These are phyloP conservation scores for Coriolopsis trogii DNA, from an alignment of 1,284 basidiomycete genomes.

Conservation along the genomic window DNA sequence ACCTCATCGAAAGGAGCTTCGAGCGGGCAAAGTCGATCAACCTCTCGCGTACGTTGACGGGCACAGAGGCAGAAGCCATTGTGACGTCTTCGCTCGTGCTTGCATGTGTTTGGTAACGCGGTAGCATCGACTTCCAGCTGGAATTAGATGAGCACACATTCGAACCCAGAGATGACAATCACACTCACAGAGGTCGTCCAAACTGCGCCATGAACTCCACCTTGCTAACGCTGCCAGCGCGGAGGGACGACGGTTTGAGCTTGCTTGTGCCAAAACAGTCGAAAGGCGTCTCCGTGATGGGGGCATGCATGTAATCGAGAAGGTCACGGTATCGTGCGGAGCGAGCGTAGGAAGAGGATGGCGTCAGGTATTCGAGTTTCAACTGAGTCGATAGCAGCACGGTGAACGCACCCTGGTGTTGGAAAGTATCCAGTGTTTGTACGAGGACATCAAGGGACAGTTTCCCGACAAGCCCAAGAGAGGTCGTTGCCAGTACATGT, in stretches of 20 bases:
- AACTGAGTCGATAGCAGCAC: slow-evolving; percentile 12
- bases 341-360: neutral
- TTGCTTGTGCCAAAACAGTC: slow-evolving; percentile 1
- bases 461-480: too few relatives aligned
- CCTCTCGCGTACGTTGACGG: too few relatives aligned
- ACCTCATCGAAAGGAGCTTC: neutral
- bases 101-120: neutral
- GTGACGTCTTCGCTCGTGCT: neutral
- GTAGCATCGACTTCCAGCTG: neutral
- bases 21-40: too few relatives aligned
- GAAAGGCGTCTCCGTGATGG: slow-evolving; percentile 10
- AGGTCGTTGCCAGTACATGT: slow-evolving; percentile 5
- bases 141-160: neutral
- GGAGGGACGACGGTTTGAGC: neutral
- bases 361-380: neutral
- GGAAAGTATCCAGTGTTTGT: neutral
- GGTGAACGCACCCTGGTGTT: neutral
- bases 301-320: neutral
- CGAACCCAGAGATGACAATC: neutral
- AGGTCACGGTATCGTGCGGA: neutral
- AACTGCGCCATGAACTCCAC: too few relatives aligned
- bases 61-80: too few relatives aligned
- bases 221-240: neutral
- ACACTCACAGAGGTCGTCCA: slow-evolving; percentile 6
- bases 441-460: neutral